Percentiles rank a stretch among this genome's conserved stretches.
These are phyloP conservation scores for Stagonosporopsis chrysanthemi DNA, from an alignment of 2,329 filamentous ascomycete species.

Conservation along the genomic window DNA sequence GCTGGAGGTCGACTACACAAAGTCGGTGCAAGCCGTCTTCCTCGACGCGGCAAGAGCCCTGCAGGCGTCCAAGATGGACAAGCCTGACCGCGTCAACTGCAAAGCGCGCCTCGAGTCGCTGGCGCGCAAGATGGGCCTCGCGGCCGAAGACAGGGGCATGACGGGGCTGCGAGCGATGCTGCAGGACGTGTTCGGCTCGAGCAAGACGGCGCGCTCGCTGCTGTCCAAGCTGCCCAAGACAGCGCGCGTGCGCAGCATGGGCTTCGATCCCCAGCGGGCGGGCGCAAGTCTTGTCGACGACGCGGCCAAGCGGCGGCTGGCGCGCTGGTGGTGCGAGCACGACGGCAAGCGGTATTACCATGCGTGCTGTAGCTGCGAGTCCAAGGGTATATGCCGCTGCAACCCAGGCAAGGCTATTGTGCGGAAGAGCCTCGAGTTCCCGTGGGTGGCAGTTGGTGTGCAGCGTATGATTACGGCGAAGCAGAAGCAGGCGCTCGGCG, in stretches of 20 bases:
- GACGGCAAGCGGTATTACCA: background rate
- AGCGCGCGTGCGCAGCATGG: background rate
- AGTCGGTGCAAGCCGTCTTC: background rate
- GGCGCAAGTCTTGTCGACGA: background rate
- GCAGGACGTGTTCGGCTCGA: background rate
- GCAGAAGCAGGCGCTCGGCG: background rate
- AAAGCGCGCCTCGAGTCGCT: background rate
- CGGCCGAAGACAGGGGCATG: background rate
- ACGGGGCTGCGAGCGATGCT: background rate
- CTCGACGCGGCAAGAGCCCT: background rate
- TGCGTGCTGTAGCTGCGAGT: background rate
- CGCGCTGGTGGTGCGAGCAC: constrained; percentile 1
- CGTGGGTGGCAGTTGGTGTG: background rate
- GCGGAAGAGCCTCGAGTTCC: background rate
- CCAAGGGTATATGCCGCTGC: background rate
- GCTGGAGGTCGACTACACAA: background rate
- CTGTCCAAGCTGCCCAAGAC: background rate
- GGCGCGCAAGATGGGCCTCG: background rate
- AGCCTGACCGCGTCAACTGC: background rate
- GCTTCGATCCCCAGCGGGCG: background rate
- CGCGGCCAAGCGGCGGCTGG: background rate
- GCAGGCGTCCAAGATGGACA: background rate
- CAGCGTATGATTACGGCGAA: background rate
- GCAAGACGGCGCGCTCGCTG: background rate
- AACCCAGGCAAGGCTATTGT: background rate